These are phyloP conservation scores for Aspergillus tamarii DNA, from an alignment of 2,329 filamentous ascomycete species.

Conservation along the genomic window DNA sequence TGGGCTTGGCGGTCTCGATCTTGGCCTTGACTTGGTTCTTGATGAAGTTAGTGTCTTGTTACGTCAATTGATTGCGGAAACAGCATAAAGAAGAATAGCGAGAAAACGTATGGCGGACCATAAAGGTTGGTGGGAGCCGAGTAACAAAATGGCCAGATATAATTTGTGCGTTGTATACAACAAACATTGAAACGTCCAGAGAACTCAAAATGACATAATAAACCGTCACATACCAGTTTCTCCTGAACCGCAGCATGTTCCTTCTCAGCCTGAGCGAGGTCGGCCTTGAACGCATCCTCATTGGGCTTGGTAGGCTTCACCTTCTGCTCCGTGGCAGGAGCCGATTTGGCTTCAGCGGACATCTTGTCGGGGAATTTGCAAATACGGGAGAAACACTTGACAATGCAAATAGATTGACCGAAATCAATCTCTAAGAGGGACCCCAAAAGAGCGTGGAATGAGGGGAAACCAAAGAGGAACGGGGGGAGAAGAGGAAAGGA, in stretches of 20 bases:
- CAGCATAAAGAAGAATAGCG: neutral
- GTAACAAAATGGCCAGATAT: too few relatives aligned
- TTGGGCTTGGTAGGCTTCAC: constrained; percentile 82
- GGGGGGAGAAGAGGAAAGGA: constrained; percentile 16
- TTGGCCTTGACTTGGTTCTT: constrained; percentile 88
- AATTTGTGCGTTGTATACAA: constrained; percentile 5
- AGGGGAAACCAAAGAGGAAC: constrained; percentile 17
- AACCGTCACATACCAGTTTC: constrained; percentile 55
- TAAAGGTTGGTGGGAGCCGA: neutral
- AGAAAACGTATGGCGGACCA: neutral
- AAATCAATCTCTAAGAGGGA: constrained; percentile 11
- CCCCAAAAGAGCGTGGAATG: constrained; percentile 14
- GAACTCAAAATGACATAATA: constrained; percentile 6
- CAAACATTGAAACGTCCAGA: neutral
- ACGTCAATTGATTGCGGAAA: constrained; percentile 12
- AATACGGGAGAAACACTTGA: constrained; percentile 3
- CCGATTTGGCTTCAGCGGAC: constrained; percentile 36
- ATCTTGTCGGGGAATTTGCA: constrained; percentile 27
- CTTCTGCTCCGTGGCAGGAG: constrained; percentile 43
- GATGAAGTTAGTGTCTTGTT: constrained; percentile 40
- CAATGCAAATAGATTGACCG: constrained; percentile 1
- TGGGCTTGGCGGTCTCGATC: constrained; percentile 79
- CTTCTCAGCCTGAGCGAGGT: constrained; percentile 81
- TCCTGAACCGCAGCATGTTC: constrained; percentile 78
- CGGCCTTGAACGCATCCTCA: constrained; percentile 79